Base-by-base conservation (phyloP, 2,329 filamentous ascomycete genomes). In the Trichoderma oligosporum region DNA sequence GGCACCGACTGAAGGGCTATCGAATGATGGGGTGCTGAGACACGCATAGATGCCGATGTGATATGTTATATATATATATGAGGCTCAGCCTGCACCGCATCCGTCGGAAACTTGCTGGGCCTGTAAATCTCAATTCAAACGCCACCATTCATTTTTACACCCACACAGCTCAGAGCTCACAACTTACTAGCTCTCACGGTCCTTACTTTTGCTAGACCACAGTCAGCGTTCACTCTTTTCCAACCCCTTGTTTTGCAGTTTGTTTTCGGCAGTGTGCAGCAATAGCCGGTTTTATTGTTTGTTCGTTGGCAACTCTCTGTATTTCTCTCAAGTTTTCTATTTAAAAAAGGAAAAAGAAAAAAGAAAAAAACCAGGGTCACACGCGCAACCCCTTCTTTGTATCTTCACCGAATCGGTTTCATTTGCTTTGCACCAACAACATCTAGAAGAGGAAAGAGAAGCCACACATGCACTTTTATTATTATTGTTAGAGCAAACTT, bases 1-100 rank as follows among this genome's bases (percentile, higher is more conserved):
- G 53, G 53, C 52, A 55, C 52, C 52, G 41, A 55, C 52, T 41
- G 52, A 55, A 55, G 52, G 52, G 52, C 33, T 55, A 38, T 38
- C 52, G 52, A 55, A 46, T 46, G 33, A 55, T 44, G 27, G 27
- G 52, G 33, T 29, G 52, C 52, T 46, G 9, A 55, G 52, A 46
- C 52, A 55, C 41, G 52, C 52, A 38, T 38, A 45, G 41, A 25
- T 55, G 52, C 52, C 41, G 52, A 48, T 41, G 35, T 41, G 53
- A 33, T 31, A 44, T 39, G 44, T 48, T 48, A 47, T 41, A 47
- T 56, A 39, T 33, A 49, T 57, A 44, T 45, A 41, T 29, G 48
- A 52, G 22, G 31, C 5, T 31, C 22, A 22, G 24, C 53, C 35
- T 33, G 42, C 44, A 27, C 46, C 54, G 45, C 45, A 42, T 51